These are phyloP conservation scores for Vaucheria bursata DNA, from an alignment of 352 stramenopile genomes.

Conservation along the genomic window DNA sequence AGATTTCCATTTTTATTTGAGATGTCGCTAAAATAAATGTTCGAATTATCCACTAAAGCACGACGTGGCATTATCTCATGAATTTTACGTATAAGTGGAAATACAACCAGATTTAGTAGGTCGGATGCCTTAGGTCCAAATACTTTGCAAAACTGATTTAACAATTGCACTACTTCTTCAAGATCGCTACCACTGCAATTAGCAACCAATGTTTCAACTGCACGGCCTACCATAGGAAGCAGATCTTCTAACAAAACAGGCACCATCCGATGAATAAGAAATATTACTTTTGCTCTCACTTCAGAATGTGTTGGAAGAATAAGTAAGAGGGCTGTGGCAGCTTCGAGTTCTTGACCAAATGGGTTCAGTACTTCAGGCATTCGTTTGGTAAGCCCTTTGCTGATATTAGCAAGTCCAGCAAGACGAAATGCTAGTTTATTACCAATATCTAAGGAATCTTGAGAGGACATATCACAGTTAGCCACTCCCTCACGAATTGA, in stretches of 20 bases:
- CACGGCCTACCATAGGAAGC: conserved; percentile 19
- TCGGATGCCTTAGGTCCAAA: conserved; percentile 26
- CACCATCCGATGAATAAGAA: conserved; percentile 34
- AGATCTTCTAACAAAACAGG: conserved; percentile 22
- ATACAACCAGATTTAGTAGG: conserved; percentile 22
- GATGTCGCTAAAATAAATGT: not conserved
- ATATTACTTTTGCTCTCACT: conserved; percentile 42
- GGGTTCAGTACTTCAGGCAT: conserved; percentile 21
- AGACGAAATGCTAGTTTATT: conserved; percentile 21
- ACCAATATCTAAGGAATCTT: conserved; percentile 12
- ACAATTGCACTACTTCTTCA: conserved; percentile 33
- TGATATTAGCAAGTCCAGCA: conserved; percentile 39
- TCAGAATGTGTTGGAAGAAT: conserved; percentile 13
- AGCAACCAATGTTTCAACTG: conserved; percentile 17
- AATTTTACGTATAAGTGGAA: conserved; percentile 22
- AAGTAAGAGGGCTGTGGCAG: conserved; percentile 29
- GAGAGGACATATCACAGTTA: not conserved
- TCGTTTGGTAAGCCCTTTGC: conserved; percentile 40
- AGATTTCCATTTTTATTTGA: no score
- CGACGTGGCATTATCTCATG: conserved; percentile 38
- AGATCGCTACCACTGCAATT: conserved; percentile 24
- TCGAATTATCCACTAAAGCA: conserved; percentile 12
- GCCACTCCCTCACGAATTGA: conserved; percentile 15
- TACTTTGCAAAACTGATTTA: conserved; percentile 39
- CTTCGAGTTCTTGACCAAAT: conserved; percentile 35